Evolutionary conservation across 306 rosid species (phyloP), one percentile per base, ranked within the genome.

Genomic region (Phaseolus lunatus): DNA sequence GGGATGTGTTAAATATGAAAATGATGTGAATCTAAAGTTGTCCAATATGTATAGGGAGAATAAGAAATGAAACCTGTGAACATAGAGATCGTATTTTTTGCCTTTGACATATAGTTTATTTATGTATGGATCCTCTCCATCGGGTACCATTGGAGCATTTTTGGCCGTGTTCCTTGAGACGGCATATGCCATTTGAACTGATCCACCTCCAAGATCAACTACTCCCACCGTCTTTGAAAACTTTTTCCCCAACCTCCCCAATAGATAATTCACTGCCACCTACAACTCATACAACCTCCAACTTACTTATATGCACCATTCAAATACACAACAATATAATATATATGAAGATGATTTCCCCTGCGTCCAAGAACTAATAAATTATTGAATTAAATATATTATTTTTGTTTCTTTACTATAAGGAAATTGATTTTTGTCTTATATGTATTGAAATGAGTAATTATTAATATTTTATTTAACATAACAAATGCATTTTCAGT

Each of bases 141-240:
- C 76, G 5, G 80, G 78, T 26, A 45, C 41, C 44, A 67, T 13
- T 52, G 96, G 94, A 69, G 97, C 94, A 56, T 78, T 83, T 23
- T 83, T 77, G 48, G 96, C 94, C 67, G 88, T 29, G 69, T 48
- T 31, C 69, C 80, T 89, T 5, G 97, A 88, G 22, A 94, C 83
- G 0, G 97, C 97, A 82, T 91, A 94, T 31, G 93, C 85, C 96
- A 91, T 94, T 84, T 94, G 98, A 65, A 94, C 88, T 7, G 98
- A 94, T 24, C 88, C 98, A 72, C 98, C 96, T 31, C 98, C 98
- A 75, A 94, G 96, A 81, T 94, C 98, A 63, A 88, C 84, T 31
- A 90, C 91, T 77, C 94, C 98, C 48, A 89, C 94, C 13, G 98
- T 91, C 13, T 89, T 54, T 0, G 77, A 14, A 57, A 75, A 88